Evolutionary conservation across 805 yeast species (phyloP), one percentile per base, ranked within the genome.

Genomic region (Monosporozyma aerobia): DNA sequence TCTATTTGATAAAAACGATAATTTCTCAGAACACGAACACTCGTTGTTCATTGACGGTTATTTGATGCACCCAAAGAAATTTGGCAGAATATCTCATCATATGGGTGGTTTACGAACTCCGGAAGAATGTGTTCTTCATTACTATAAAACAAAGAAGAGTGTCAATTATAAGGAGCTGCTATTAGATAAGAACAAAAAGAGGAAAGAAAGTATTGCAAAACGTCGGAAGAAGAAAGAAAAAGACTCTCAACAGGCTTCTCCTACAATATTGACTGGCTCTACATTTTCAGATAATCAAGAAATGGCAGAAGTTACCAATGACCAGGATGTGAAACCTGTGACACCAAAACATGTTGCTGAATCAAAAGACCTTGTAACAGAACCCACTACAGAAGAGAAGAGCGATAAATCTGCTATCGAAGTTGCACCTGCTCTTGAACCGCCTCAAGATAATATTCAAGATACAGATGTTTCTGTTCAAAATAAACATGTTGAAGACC

Each of bases 101-200:
- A 81, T 94, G 92, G 95, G 90, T 32, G 89, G 88, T 0, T 66
- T 83, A 23, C 77, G 97, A 60, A 79, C 87, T 1, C 76, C 90
- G 13, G 82, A 81, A 59, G 98, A 94, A 57, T 92, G 99, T 70
- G 98, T 92, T 2, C 61, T 87, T 54, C 98, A 94, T 67, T 94
- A 94, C 68, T 94, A 94, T 67, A 81, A 80, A 51, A 90, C 98
- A 7, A 94, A 94, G 73, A 85, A 85, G 69, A 69, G 73, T 0
- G 78, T 77, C 8, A 87, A 90, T 67, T 94, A 90, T 68, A 92
- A 90, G 63, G 80, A 78, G 49, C 65, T 90, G 61, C 73, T 89
- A 30, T 71, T 78, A 2, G 82, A 80, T 56, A 80, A 78, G 68
- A 85, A 83, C 63, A 85, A 81, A 69, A 81, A 77, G 61, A 71